Conservation (phyloP, 148 eudicot genomes). For the Gaultheria prostrata region DNA sequence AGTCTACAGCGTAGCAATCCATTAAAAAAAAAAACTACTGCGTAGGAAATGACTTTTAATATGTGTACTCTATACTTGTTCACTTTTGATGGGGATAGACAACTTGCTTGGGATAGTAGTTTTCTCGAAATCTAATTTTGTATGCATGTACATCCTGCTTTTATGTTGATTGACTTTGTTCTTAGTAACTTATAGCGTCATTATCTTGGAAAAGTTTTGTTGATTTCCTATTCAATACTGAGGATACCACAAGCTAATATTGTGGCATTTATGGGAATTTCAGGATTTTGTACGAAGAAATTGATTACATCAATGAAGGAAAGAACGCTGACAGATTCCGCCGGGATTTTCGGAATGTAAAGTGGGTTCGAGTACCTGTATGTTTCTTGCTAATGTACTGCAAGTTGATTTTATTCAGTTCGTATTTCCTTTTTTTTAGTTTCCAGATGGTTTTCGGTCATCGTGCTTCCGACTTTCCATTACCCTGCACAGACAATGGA, state of each 20-base stretch:
- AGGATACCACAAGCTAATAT: slow-evolving; percentile 2
- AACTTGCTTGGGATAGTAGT: background rate
- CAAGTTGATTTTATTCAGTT: slow-evolving; percentile 10
- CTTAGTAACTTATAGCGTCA: background rate
- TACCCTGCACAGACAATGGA: slow-evolving; percentile 4
- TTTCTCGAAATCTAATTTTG: background rate
- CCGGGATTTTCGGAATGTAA: slow-evolving; percentile 84
- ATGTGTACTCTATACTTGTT: background rate
- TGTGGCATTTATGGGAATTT: slow-evolving; percentile 25
- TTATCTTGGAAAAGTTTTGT: background rate
- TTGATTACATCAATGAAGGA: slow-evolving; percentile 95
- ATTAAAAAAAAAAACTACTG: too few relatives aligned
- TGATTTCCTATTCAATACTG: background rate
- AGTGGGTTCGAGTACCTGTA: slow-evolving; percentile 99
- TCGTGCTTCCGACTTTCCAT: background rate
- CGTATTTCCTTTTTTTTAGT: background rate
- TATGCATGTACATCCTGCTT: background rate
- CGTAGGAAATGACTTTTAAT: background rate
- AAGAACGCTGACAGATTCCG: slow-evolving; percentile 97
- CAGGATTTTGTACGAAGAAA: slow-evolving; percentile 95
- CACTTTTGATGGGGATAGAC: background rate
- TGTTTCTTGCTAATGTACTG: slow-evolving; percentile 37
- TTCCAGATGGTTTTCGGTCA: background rate
- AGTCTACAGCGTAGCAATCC: background rate
- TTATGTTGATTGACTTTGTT: background rate